Evolutionary conservation across 2,329 filamentous ascomycete species (phyloP), one percentile per base, ranked within the genome.

Genomic region (Samsoniella hepiali): DNA sequence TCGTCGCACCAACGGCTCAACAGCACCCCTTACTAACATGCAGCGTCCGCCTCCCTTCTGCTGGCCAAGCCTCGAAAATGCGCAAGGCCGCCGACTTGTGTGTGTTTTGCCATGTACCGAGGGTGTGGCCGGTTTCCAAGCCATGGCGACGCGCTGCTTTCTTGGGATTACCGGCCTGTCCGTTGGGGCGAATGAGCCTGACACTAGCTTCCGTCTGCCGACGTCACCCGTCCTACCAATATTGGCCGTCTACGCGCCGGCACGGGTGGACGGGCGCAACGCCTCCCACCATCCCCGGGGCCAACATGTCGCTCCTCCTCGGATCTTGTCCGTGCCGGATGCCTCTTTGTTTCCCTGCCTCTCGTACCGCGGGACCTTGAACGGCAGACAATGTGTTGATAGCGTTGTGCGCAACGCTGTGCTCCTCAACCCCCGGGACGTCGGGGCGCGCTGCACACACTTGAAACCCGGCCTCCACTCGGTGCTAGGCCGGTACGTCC

Each of bases 401-500:
- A 10, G n/a, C 29, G 49, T 49, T 9, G 17, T 34, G 31, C 7
- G 49, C 8, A 3, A 13, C 44, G 27, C 2, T 44, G 13, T 5
- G 22, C 36, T 17, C 32, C 27, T 34, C 38, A 34, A 29, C 29
- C 29, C 22, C 27, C 38, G 34, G 42, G 10, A 6, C 15, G 36
- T 27, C 54, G 27, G 10, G 22, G 54, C 54, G 15, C 7, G n/a
- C 11, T 3, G 27, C n/a, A 27, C 42, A 10, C 17, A 11, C 27
- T 45, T 40, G 32, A 40, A 36, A 32, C 38, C 42, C 44, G 57
- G 45, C 32, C 31, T 34, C 44, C 45, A 59, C 57, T 40, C 57
- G 57, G 57, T 59, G 31, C 31, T 49, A 38, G 44, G 5, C 56
- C 56, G 56, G 56, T 31, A 58, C 56, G 29, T 38, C 57, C 57